Evolutionary conservation across 768 basidiomycete genomes (phyloP), one percentile per base, ranked within the genome.

Genomic region (Panus rudis): DNA sequence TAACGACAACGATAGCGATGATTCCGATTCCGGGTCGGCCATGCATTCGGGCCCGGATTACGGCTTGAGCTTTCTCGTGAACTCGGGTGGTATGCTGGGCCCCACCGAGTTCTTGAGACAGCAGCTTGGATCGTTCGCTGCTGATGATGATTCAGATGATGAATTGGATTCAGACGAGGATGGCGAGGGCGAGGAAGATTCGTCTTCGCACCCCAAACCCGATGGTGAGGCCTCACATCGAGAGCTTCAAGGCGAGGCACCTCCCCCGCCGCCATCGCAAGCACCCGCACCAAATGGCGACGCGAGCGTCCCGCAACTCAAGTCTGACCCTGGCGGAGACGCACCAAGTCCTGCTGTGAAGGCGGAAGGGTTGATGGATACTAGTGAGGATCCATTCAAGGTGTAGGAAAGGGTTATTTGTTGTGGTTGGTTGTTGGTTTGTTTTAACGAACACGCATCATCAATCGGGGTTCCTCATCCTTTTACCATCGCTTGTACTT

Each of bases 351-450:
- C 76, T 4, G 73, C 70, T 10, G 65, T 73, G n/a, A 68, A 71
- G 55, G 72, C 64, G 23, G 83, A 86, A 54, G 81, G 79, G n/a
- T 66, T 84, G 27, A 63, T 79, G 60, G 79, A 84, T 55, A 61
- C 66, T 44, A 81, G 75, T 57, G 81, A 84, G 64, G 75, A 76
- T 58, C 78, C 79, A 34, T 52, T 71, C 47, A 67, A 69, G 56
- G 57, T 53, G 23, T 59, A 54, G 45, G 23, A 7, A 38, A 35
- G 33, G 37, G 27, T 34, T 34, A 33, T 27, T 27, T 22, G 17
- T 41, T 25, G 19, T 44, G 23, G 17, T 10, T 41, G 20, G 21
- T 23, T 41, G 14, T 30, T 26, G 7, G 26, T 11, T n/a, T n/a
- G n/a, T n/a, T n/a, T n/a, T n/a, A n/a, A n/a, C n/a, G n/a, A n/a